Evolutionary conservation across 139 green algal genomes (phyloP), one percentile per base, ranked within the genome.

Genomic region (Tetradesmus obliquus): DNA sequence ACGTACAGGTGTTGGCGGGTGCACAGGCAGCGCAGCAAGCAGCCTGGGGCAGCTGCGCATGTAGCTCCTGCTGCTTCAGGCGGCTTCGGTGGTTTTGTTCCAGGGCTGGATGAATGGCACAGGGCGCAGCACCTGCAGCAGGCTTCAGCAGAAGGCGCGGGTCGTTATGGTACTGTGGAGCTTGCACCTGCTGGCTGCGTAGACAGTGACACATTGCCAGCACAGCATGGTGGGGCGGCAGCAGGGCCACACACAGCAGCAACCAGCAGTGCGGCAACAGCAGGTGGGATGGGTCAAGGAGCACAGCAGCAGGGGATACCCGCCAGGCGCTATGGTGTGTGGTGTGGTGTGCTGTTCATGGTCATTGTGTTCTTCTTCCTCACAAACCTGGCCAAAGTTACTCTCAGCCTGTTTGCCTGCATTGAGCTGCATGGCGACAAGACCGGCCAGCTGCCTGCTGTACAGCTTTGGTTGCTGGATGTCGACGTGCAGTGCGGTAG

Each of bases 261-360:
- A 85, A 10, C 51, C 15, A 58, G 24, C 80, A 85, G 80, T 3
- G 3, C 1, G 9, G 24, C 10, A 5, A 62, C 80, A 60, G 45
- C 13, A 13, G 2, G 45, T 13, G n/a, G 53, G 7, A 8, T 10
- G 58, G 45, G 10, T 19, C 32, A 85, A 58, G 84, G 9, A 58
- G 84, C 22, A 32, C 84, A 60, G 6, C 91, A 90, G 81, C 84
- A 66, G 81, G 6, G 60, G 24, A 76, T 19, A 12, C 80, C 87
- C 13, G 71, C 81, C 76, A n/a, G 71, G 0, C 32, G 32, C 32
- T 45, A 45, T n/a, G 90, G 17, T 86, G 62, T 45, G 7, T 93
- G 58, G 80, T 79, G 24, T 91, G 86, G 62, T 69, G 90, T 89
- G 8, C 72, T 83, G 51, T 55, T 60, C 24, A 90, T 83, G 87